These are phyloP conservation scores for Flaveria bidentis DNA, from an alignment of 129 eudicot species.

Conservation along the genomic window DNA sequence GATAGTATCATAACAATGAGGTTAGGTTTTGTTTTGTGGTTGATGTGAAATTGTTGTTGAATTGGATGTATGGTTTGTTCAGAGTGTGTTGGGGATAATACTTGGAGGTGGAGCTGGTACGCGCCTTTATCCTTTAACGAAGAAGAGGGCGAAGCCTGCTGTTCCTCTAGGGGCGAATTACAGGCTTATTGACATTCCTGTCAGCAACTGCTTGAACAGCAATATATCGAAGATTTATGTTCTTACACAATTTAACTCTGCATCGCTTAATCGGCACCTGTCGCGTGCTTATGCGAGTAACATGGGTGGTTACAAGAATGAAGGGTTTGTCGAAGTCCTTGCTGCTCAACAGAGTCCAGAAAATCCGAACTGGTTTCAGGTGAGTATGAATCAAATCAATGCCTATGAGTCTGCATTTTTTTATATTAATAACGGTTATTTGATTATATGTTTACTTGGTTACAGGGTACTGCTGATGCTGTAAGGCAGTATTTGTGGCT, in stretches of 20 bases:
- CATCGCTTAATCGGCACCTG: slow-evolving; percentile 96
- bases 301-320: slow-evolving; percentile 97
- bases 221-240: slow-evolving; percentile 91
- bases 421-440: not conserved
- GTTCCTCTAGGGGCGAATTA: slow-evolving; percentile 99
- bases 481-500: slow-evolving; percentile 98
- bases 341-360: slow-evolving; percentile 99
- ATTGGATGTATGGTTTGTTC: slow-evolving; percentile 32
- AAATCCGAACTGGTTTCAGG: slow-evolving; percentile 99
- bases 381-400: slow-evolving; percentile 14
- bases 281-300: slow-evolving; percentile 97
- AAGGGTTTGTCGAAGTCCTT: slow-evolving; percentile 99
- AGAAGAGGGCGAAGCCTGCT: slow-evolving; percentile 99
- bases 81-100: slow-evolving; percentile 98
- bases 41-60: slow-evolving; percentile 10
- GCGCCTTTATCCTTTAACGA: slow-evolving; percentile 95
- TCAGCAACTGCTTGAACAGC: slow-evolving; percentile 96
- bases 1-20: not conserved
- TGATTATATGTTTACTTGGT: not conserved
- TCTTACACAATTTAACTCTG: slow-evolving; percentile 95
- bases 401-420: not conserved
- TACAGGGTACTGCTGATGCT: slow-evolving; percentile 98
- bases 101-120: slow-evolving; percentile 99
- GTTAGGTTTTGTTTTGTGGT: slow-evolving; percentile 7
- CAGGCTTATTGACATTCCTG: slow-evolving; percentile 95